Evolutionary conservation across 495 filamentous ascomycete species (phyloP).

Genomic region (Talaromyces proteolyticus): DNA sequence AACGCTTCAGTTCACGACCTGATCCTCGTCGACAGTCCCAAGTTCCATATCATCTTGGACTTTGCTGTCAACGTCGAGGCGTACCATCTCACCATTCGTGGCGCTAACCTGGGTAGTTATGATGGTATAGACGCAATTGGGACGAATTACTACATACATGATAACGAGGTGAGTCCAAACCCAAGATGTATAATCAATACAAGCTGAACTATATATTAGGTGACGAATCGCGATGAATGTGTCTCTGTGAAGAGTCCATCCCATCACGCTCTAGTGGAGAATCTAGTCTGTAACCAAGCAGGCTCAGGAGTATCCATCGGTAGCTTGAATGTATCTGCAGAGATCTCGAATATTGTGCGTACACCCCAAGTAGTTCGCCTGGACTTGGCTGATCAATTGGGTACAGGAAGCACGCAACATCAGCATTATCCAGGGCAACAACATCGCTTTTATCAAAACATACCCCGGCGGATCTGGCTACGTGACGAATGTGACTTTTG

Average conservation of each 20-base stretch:
- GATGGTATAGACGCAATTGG: slow-evolving; percentile 40
- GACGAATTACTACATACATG: slow-evolving; percentile 38
- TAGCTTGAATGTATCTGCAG: slow-evolving; percentile 26
- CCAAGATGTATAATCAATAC: background rate
- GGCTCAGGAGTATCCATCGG: slow-evolving; percentile 40
- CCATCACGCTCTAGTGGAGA: slow-evolving; percentile 39
- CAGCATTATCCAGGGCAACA: slow-evolving; percentile 39
- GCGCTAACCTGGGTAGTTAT: slow-evolving; percentile 33
- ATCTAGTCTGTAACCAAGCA: slow-evolving; percentile 44
- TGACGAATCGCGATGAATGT: slow-evolving; percentile 43
- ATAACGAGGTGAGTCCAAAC: slow-evolving; percentile 25
- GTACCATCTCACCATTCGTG: slow-evolving; percentile 39
- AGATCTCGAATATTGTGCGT: slow-evolving; percentile 21
- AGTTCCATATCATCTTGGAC: slow-evolving; percentile 37
- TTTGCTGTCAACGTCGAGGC: slow-evolving; percentile 33
- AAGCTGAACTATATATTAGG: slow-evolving; percentile 5
- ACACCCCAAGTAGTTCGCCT: slow-evolving; percentile 13
- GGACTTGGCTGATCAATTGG: too few species aligned
- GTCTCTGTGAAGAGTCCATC: slow-evolving; percentile 38
- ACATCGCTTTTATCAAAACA: slow-evolving; percentile 53
- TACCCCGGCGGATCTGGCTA: slow-evolving; percentile 48
- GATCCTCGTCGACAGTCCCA: slow-evolving; percentile 36
- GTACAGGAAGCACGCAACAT: slow-evolving; percentile 32
- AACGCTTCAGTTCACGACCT: slow-evolving; percentile 39
- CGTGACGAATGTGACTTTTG: slow-evolving; percentile 42